Percentiles rank a stretch among this genome's conserved stretches.
phyloP scores from a whole-genome alignment of 768 basidiomycete genomes.

The Tricholoma furcatifolium region DNA sequence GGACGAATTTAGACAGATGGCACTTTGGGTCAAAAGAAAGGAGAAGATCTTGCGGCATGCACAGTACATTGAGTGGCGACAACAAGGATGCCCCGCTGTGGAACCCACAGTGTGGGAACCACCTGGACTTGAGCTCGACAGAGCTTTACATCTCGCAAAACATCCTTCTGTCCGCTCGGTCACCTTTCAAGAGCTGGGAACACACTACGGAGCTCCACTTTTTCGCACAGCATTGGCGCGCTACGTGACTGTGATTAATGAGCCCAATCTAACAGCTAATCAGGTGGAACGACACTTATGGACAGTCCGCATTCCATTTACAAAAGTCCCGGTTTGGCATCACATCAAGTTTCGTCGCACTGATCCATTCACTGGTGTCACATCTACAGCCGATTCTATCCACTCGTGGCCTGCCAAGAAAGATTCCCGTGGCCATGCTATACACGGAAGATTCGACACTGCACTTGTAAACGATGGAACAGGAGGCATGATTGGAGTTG shows the following conservation, averaged over 20 bases:
- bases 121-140: background rate
- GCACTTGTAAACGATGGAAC: background rate
- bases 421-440: background rate
- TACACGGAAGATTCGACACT: background rate
- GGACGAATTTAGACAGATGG: background rate
- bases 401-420: background rate
- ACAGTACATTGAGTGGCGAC: background rate
- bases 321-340: background rate
- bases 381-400: background rate
- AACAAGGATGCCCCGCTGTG: background rate
- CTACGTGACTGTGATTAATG: background rate
- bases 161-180: background rate
- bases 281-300: background rate
- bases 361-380: background rate
- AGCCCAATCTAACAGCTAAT: background rate
- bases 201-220: background rate
- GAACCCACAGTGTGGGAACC: background rate
- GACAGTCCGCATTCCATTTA: background rate
- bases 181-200: background rate
- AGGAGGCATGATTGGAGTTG: too few species aligned
- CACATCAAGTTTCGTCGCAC: background rate
- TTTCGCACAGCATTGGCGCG: background rate
- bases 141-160: background rate
- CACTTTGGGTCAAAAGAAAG: background rate
- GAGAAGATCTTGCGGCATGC: background rate